Percentiles rank a stretch among this genome's conserved stretches.
Evolutionary conservation across 805 yeast species (phyloP).

Genomic region (Starmerella khaoyaiensis): DNA sequence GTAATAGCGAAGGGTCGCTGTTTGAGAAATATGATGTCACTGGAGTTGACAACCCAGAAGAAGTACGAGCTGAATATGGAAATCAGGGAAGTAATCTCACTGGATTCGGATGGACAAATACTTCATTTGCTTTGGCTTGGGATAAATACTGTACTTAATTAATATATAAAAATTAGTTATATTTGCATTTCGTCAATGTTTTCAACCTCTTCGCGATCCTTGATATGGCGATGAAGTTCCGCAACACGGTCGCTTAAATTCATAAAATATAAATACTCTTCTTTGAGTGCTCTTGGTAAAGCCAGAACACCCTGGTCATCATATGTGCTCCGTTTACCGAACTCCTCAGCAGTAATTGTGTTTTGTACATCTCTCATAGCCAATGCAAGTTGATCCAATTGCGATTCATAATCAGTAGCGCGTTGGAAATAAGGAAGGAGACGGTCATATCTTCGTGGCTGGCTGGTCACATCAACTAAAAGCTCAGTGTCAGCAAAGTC

Average conservation of each 20-base stretch:
- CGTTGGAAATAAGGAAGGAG: constrained; percentile 24
- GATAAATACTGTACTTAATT: constrained; percentile 5
- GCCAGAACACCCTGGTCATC: constrained; percentile 17
- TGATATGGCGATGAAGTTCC: constrained; percentile 44
- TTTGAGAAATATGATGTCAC: constrained; percentile 93
- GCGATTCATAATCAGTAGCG: constrained; percentile 26
- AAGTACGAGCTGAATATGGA: constrained; percentile 92
- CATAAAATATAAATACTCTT: constrained; percentile 56
- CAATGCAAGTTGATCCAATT: constrained; percentile 23
- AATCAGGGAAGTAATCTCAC: constrained; percentile 95
- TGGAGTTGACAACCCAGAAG: constrained; percentile 68
- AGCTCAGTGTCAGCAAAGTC: constrained; percentile 25
- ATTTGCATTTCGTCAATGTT: constrained; percentile 9
- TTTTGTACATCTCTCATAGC: constrained; percentile 27
- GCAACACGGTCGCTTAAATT: constrained; percentile 62
- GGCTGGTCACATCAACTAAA: constrained; percentile 22
- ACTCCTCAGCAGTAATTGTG: constrained; percentile 27
- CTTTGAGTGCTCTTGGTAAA: constrained; percentile 29
- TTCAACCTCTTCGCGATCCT: constrained; percentile 15
- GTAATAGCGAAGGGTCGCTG: constrained; percentile 85
- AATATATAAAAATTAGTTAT: background rate
- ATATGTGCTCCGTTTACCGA: constrained; percentile 16
- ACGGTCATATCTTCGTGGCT: constrained; percentile 25
- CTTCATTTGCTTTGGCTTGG: constrained; percentile 40
- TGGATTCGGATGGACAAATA: constrained; percentile 98